These are phyloP conservation scores for Thalassiosira mediterranea DNA, from an alignment of 352 stramenopile species.

Conservation along the genomic window DNA sequence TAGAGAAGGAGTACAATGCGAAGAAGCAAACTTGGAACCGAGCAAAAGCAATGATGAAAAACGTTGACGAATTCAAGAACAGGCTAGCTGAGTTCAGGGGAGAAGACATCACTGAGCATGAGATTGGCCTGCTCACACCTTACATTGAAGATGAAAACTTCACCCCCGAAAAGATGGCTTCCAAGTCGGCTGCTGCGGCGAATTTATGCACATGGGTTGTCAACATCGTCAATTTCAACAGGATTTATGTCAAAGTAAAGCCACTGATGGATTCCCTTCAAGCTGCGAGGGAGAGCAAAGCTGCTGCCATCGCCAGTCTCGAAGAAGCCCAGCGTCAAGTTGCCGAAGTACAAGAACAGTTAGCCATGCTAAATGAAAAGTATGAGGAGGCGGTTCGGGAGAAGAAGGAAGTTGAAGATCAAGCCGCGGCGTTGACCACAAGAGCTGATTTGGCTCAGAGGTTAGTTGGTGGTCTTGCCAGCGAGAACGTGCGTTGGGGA, in stretches of 20 bases:
- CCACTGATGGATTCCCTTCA: constrained; percentile 97
- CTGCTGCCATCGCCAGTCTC: constrained; percentile 89
- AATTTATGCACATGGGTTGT: constrained; percentile 98
- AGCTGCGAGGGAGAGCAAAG: constrained; percentile 90
- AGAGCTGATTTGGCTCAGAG: constrained; percentile 92
- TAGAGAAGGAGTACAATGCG: constrained; percentile 98
- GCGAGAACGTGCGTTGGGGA: constrained; percentile 96
- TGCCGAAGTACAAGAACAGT: constrained; percentile 90
- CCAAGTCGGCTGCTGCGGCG: constrained; percentile 94
- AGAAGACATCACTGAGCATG: constrained; percentile 94
- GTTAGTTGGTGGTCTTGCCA: constrained; percentile 93
- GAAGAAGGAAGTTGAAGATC: constrained; percentile 94
- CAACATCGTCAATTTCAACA: constrained; percentile 98
- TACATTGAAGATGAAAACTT: constrained; percentile 93
- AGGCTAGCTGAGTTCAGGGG: constrained; percentile 91
- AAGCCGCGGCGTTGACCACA: constrained; percentile 93
- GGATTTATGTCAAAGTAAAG: constrained; percentile 99
- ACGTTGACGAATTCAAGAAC: constrained; percentile 94
- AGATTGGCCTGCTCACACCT: constrained; percentile 91
- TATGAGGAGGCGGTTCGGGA: constrained; percentile 93
- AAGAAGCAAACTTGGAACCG: constrained; percentile 94
- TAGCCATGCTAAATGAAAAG: constrained; percentile 92
- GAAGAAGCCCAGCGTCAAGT: constrained; percentile 91
- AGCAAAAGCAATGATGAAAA: constrained; percentile 99
- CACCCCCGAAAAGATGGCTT: constrained; percentile 94